Evolutionary conservation across 1,139 yeast species (phyloP).

Genomic region (Suhomyces bokatorum): DNA sequence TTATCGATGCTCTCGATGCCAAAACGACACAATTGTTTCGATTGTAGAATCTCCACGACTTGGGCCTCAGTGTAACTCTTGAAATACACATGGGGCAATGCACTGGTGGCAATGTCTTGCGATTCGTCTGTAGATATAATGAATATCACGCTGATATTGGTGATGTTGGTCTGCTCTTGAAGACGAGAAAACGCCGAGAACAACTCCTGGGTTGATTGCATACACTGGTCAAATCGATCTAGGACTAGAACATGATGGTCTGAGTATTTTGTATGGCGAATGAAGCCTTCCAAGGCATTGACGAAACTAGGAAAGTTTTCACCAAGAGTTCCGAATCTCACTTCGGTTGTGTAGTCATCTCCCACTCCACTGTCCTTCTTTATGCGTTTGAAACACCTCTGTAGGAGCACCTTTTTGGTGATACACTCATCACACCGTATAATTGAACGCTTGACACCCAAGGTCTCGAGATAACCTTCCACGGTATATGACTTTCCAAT

Average conservation of each 20-base stretch:
- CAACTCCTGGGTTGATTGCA: constrained; percentile 48
- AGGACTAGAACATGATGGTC: constrained; percentile 55
- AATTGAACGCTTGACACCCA: constrained; percentile 27
- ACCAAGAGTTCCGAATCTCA: constrained; percentile 21
- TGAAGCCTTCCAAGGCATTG: constrained; percentile 40
- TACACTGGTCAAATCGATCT: constrained; percentile 59
- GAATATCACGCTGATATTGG: constrained; percentile 34
- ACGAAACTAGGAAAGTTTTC: constrained; percentile 52
- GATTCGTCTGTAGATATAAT: constrained; percentile 49
- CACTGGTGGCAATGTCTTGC: constrained; percentile 43
- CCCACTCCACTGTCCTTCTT: constrained; percentile 30
- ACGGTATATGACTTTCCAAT: constrained; percentile 42
- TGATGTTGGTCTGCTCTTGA: constrained; percentile 40
- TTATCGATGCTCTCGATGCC: constrained; percentile 15
- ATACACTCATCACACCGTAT: constrained; percentile 44
- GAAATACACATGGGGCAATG: constrained; percentile 53
- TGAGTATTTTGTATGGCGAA: constrained; percentile 29
- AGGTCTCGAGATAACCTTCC: constrained; percentile 24
- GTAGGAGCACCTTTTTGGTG: constrained; percentile 40
- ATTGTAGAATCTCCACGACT: constrained; percentile 36
- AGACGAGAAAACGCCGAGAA: constrained; percentile 49
- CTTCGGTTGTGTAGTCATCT: constrained; percentile 5
- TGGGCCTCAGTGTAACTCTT: constrained; percentile 46
- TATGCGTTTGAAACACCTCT: constrained; percentile 34
- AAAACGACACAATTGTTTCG: constrained; percentile 29